Evolutionary conservation across 179 eudicot species (phyloP), one percentile per base, ranked within the genome.

Genomic region (Beta lomatogona): DNA sequence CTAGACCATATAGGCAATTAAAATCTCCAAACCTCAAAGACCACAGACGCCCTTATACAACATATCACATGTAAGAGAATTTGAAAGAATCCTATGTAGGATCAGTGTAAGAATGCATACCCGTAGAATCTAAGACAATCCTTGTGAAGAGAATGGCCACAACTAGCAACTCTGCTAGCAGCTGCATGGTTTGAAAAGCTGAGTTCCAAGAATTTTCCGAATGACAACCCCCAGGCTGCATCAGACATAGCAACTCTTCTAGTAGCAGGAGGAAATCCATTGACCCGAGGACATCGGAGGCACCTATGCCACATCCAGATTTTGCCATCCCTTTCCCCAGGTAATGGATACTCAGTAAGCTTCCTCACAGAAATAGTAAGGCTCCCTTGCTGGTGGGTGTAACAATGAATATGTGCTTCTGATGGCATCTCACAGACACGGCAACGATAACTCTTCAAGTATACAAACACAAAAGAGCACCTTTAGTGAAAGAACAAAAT

Each of bases 261-360:
- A 64, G 89, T 89, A 71, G 89, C 85, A 44, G 89, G 91, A 80
- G 91, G 89, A 60, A 80, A 87, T 54, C 91, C 89, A 57, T 87
- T 61, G 19, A 77, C 46, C 13, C 89, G 85, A 45, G 88, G 89
- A 83, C 91, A 89, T 50, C 89, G 86, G 57, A 87, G 87, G 77
- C 91, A 89, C 81, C 91, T 83, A 81, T 89, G 91, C 91, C 91
- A 89, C 91, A 89, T 89, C 89, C 88, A 89, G 52, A 89, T 89
- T 78, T 89, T 89, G 53, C 88, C 84, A 19, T 87, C 89, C 65
- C 73, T 76, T 71, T 88, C 86, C 58, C 91, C 91, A 22, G 88
- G 83, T 60, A 87, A 78, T 45, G 58, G 71, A 48, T 72, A 78
- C 55, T 85, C 89, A 46, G 81, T 52, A 78, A 87, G 89, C 80